phyloP scores from a whole-genome alignment of 139 green algal species.

The Mychonastes homosphaera region DNA sequence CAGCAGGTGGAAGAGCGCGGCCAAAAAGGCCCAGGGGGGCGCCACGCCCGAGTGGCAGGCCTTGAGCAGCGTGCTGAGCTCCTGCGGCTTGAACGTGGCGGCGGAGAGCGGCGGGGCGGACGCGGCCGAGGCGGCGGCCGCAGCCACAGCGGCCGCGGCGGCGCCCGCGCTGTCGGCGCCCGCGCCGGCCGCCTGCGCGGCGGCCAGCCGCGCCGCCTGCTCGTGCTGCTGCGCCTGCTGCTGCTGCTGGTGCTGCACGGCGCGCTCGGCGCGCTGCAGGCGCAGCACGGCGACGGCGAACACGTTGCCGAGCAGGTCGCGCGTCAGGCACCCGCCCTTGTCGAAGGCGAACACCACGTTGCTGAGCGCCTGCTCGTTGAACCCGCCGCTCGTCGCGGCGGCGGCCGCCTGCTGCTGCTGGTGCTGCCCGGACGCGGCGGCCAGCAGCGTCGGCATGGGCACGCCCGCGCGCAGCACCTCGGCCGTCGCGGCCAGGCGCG shows the following conservation, averaged over 20 bases:
- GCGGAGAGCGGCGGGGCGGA: conserved; percentile 3
- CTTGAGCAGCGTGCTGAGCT: conserved; percentile 25
- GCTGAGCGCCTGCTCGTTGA: conserved; percentile 49
- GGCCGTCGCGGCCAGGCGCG: conserved; percentile 28
- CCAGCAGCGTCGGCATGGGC: conserved; percentile 5
- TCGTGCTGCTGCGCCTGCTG: too few species aligned
- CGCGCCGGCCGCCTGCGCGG: too few species aligned
- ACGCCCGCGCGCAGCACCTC: conserved; percentile 2
- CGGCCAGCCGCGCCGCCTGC: too few species aligned
- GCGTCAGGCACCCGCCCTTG: conserved; percentile 31
- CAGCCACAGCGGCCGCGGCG: too few species aligned
- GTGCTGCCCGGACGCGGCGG: neutral
- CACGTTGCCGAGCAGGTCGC: conserved; percentile 30
- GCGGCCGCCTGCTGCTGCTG: conserved; percentile 23
- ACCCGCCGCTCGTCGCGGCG: conserved; percentile 23
- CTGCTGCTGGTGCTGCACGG: too few species aligned
- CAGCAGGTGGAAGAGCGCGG: conserved; percentile 12
- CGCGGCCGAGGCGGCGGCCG: neutral
- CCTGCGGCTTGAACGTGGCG: conserved; percentile 21
- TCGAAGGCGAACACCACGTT: conserved; percentile 47
- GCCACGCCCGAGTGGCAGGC: conserved; percentile 17
- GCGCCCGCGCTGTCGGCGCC: too few species aligned
- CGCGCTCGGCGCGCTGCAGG: conserved; percentile 23
- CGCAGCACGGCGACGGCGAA: conserved; percentile 34
- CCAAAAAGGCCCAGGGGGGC: conserved; percentile 16